phyloP scores from a whole-genome alignment of 2,329 filamentous ascomycete genomes.

The Microthyrium microscopicum region DNA sequence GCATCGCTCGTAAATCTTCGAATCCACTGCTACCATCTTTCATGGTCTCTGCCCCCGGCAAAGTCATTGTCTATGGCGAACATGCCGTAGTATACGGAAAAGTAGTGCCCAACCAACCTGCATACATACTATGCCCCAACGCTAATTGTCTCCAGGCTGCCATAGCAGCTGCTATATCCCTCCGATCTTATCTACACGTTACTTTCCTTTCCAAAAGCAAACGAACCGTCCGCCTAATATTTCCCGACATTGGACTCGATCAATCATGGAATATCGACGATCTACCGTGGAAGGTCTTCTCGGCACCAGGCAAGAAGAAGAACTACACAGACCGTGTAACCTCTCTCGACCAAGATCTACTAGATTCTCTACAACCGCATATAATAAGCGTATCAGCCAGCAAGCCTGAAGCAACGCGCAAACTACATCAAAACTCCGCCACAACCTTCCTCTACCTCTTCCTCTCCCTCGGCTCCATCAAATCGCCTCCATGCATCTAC shows the following conservation, averaged over 20 bases:
- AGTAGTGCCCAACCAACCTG: conserved; percentile 25
- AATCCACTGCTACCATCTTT: conserved; percentile 67
- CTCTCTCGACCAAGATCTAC: conserved; percentile 63
- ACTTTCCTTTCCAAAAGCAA: conserved; percentile 86
- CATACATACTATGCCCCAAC: not conserved
- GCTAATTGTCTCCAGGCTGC: conserved; percentile 45
- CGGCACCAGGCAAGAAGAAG: conserved; percentile 72
- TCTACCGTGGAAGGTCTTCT: conserved; percentile 73
- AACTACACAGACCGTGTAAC: conserved; percentile 78
- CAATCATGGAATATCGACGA: conserved; percentile 92
- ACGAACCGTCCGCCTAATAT: conserved; percentile 71
- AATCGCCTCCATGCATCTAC: conserved; percentile 70
- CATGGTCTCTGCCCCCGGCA: conserved; percentile 95
- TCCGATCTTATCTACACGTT: conserved; percentile 91
- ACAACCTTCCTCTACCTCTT: conserved; percentile 85
- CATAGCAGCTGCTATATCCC: conserved; percentile 84
- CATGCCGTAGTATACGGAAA: conserved; percentile 97
- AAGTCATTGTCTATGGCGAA: conserved; percentile 96
- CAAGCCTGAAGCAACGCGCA: conserved; percentile 54
- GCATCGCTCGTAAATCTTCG: conserved; percentile 20
- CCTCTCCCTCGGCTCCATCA: conserved; percentile 64
- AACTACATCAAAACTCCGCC: conserved; percentile 70
- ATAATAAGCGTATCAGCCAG: conserved; percentile 52
- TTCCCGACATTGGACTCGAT: conserved; percentile 75
- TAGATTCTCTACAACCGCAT: conserved; percentile 66